phyloP scores from a whole-genome alignment of 208 protist species.

The Phytomonas sp. region DNA sequence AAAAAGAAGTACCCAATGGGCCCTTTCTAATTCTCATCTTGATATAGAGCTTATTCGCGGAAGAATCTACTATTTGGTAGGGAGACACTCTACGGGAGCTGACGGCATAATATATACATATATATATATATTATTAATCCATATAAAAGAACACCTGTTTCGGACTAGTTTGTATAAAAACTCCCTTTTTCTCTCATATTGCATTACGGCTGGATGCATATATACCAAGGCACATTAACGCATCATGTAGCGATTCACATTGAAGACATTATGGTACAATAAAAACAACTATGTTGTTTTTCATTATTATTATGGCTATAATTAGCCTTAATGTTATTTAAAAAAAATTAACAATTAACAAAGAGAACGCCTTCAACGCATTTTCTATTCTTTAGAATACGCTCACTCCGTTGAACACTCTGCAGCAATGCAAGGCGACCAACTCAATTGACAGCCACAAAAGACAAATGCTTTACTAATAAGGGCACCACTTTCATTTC shows the following conservation, averaged over 20 bases:
- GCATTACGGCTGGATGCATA: neutral
- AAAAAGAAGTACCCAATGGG: constrained; percentile 4
- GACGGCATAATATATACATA: neutral
- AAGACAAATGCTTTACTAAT: neutral
- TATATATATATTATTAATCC: constrained; percentile 4
- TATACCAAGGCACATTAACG: constrained; percentile 1
- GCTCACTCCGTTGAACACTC: constrained; percentile 1
- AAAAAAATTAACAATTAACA: neutral
- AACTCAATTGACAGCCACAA: neutral
- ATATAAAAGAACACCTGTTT: constrained; percentile 1
- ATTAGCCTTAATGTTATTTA: neutral
- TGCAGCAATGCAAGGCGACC: neutral
- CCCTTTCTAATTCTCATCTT: neutral
- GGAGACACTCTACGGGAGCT: neutral
- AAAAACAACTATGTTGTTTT: constrained; percentile 10
- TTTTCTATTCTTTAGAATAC: neutral
- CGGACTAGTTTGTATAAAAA: constrained; percentile 7
- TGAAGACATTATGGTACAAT: neutral
- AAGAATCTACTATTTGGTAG: neutral
- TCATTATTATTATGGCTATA: constrained; percentile 4
- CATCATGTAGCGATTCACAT: neutral
- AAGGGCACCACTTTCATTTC: neutral
- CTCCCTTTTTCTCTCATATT: neutral
- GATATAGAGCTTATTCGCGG: neutral
- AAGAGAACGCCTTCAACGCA: constrained; percentile 4